Percentiles rank a stretch among this genome's conserved stretches.
Conservation (phyloP, 1,284 basidiomycete genomes). For the Ceratobasidium sp. region DNA sequence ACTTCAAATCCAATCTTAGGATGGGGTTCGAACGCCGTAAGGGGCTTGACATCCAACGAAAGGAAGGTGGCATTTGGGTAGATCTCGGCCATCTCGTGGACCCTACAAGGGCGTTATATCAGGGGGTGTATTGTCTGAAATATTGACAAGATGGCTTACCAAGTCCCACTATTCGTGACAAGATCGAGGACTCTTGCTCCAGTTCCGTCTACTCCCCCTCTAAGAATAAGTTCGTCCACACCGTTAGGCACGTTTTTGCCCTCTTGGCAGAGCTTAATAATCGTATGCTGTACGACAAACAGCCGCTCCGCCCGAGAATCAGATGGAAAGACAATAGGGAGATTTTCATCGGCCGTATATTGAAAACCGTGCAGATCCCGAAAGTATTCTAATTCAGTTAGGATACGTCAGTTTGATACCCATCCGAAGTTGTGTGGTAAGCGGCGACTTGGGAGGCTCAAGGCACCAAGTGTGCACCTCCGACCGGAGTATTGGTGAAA, state of each 20-base stretch:
- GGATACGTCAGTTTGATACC: too few species aligned
- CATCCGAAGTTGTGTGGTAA: background rate
- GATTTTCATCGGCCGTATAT: slow-evolving; percentile 15
- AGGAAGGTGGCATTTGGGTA: slow-evolving; percentile 11
- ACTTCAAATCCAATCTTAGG: slow-evolving; percentile 1
- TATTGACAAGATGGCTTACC: background rate
- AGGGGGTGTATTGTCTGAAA: background rate
- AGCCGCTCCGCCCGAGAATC: slow-evolving; percentile 12
- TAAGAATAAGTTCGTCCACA: background rate
- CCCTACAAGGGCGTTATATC: background rate
- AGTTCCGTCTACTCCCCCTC: slow-evolving; percentile 9
- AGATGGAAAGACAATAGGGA: slow-evolving; percentile 14
- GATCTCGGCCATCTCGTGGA: slow-evolving; percentile 5
- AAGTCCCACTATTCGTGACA: slow-evolving; percentile 6
- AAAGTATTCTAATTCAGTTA: slow-evolving; percentile 6
- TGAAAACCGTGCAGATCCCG: background rate
- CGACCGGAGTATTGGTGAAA: background rate
- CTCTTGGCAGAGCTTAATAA: background rate
- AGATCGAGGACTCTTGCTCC: slow-evolving; percentile 23
- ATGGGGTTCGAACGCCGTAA: slow-evolving; percentile 2
- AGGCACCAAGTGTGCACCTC: background rate
- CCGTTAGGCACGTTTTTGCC: background rate
- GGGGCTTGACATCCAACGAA: slow-evolving; percentile 26
- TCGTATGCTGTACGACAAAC: background rate
- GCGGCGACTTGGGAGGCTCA: background rate